Evolutionary conservation across 108 stramenopile species (phyloP).

Genomic region (Skeletonema menzelii): DNA sequence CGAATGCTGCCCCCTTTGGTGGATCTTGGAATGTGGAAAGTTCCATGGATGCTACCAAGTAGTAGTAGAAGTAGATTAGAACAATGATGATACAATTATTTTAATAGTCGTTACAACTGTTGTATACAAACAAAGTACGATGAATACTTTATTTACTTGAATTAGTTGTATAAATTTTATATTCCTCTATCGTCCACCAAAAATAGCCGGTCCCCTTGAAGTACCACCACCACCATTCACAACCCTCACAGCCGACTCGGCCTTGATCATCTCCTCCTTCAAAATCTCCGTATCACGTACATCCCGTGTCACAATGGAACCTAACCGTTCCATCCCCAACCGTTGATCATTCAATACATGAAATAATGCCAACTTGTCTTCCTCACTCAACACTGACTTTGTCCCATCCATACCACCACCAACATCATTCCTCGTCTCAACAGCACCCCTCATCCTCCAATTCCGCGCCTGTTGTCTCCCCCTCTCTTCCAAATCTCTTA

Average conservation of each 20-base stretch:
- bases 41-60: constrained; percentile 59
- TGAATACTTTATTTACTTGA: too few species aligned
- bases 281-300: constrained; percentile 40
- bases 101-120: background rate
- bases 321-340: constrained; percentile 42
- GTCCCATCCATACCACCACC: background rate
- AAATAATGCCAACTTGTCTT: constrained; percentile 39
- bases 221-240: background rate
- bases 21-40: constrained; percentile 71
- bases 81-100: background rate
- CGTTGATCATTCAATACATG: constrained; percentile 41
- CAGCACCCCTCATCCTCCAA: constrained; percentile 30
- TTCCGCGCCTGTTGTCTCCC: constrained; percentile 24
- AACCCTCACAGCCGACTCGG: background rate
- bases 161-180: too few species aligned
- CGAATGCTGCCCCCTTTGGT: constrained; percentile 74
- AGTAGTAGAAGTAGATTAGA: background rate
- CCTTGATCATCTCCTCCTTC: constrained; percentile 37
- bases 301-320: constrained; percentile 37
- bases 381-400: constrained; percentile 21
- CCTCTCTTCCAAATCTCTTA: constrained; percentile 32
- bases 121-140: too few species aligned
- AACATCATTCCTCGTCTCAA: background rate
- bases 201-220: background rate
- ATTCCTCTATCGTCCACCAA: background rate